A percentile compares a stretch with the other conserved stretches of the same genome.
Conservation (phyloP, 169 alveolate genomes). For the Babesia gibsoni region DNA sequence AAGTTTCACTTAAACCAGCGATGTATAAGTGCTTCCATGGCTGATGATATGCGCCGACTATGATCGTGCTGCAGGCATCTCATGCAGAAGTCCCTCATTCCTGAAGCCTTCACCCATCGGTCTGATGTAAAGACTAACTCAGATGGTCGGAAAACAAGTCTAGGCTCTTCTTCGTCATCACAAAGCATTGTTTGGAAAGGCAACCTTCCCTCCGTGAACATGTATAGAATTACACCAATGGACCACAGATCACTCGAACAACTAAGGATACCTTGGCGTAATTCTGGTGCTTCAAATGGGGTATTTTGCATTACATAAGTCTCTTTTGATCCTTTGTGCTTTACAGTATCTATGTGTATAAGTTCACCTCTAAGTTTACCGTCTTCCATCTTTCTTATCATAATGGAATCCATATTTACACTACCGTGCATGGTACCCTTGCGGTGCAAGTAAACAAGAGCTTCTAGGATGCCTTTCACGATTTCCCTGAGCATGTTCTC, state of each 20-base stretch:
- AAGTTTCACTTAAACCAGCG: slow-evolving; percentile 54
- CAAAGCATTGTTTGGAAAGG: slow-evolving; percentile 39
- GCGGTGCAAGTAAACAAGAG: slow-evolving; percentile 66
- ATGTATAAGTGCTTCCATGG: slow-evolving; percentile 77
- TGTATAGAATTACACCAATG: slow-evolving; percentile 66
- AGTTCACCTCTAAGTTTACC: background rate
- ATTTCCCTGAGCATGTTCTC: slow-evolving; percentile 46
- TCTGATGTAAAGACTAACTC: slow-evolving; percentile 61
- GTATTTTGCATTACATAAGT: too few species aligned
- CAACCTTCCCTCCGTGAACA: slow-evolving; percentile 63
- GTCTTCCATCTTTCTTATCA: slow-evolving; percentile 11
- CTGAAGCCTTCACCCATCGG: slow-evolving; percentile 63
- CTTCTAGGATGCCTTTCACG: slow-evolving; percentile 60
- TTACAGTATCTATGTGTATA: slow-evolving; percentile 33
- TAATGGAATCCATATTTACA: slow-evolving; percentile 66
- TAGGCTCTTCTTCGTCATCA: background rate
- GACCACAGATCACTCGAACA: slow-evolving; percentile 69
- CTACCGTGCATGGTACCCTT: slow-evolving; percentile 56
- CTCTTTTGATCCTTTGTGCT: background rate
- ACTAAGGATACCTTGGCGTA: slow-evolving; percentile 49
- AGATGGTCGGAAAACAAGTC: slow-evolving; percentile 1
- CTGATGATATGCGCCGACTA: slow-evolving; percentile 57
- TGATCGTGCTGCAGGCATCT: slow-evolving; percentile 58
- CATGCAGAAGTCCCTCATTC: slow-evolving; percentile 69
- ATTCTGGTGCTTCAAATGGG: slow-evolving; percentile 55